Percentiles rank a stretch among this genome's conserved stretches.
Evolutionary conservation across 2,329 filamentous ascomycete species (phyloP).

Genomic region (Lasiodiplodia theobromae): DNA sequence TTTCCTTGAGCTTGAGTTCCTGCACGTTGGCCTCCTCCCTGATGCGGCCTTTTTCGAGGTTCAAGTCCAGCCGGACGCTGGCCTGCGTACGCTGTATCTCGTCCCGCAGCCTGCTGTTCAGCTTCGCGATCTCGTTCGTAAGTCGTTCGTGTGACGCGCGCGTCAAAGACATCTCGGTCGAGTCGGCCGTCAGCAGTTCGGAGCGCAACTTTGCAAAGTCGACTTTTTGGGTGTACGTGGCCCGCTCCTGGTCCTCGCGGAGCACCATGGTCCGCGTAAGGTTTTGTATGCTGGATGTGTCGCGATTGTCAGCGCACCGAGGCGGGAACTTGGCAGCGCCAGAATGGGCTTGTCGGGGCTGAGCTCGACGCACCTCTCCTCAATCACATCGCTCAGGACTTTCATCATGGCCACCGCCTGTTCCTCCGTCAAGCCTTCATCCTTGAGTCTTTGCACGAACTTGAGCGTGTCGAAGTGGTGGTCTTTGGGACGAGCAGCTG

Average conservation of each 20-base stretch:
- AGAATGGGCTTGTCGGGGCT: neutral
- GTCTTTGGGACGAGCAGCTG: constrained; percentile 63
- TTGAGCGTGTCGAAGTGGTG: constrained; percentile 99
- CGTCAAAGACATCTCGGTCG: constrained; percentile 87
- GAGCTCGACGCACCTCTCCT: constrained; percentile 73
- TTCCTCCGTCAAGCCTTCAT: constrained; percentile 93
- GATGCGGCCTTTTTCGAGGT: constrained; percentile 95
- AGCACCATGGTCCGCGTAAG: constrained; percentile 97
- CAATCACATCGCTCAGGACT: constrained; percentile 93
- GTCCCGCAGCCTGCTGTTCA: constrained; percentile 87
- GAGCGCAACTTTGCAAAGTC: constrained; percentile 97
- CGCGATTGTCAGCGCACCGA: neutral
- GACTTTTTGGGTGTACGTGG: constrained; percentile 83
- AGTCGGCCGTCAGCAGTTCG: constrained; percentile 90
- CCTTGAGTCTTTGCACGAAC: constrained; percentile 88
- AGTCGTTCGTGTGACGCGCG: constrained; percentile 89
- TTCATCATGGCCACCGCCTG: constrained; percentile 99
- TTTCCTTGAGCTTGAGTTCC: constrained; percentile 98
- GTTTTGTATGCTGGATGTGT: constrained; percentile 79
- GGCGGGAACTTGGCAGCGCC: neutral
- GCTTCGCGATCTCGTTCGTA: constrained; percentile 92
- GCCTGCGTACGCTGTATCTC: constrained; percentile 95
- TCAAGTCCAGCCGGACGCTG: constrained; percentile 88
- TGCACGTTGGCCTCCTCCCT: constrained; percentile 95
- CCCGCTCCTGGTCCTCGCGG: constrained; percentile 87